These are phyloP conservation scores for Poterioochromonas sp. DNA, from an alignment of 352 stramenopile genomes.

Conservation along the genomic window DNA sequence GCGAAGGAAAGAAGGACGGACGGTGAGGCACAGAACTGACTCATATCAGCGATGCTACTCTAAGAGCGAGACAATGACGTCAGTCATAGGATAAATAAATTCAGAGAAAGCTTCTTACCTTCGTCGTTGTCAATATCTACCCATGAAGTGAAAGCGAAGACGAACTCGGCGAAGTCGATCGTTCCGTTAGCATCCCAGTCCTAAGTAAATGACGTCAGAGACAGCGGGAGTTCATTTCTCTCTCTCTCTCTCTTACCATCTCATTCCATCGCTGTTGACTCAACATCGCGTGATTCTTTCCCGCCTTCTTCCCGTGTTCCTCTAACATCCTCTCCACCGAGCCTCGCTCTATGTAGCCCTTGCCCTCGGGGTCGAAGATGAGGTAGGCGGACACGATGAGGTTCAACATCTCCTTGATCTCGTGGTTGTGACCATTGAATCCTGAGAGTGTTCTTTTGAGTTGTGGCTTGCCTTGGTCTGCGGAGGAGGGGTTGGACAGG, in stretches of 20 bases:
- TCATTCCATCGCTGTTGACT: slow-evolving; percentile 34
- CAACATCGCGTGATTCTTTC: slow-evolving; percentile 22
- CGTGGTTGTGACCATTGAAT: background rate
- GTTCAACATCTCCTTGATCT: slow-evolving; percentile 31
- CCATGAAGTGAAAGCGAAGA: slow-evolving; percentile 23
- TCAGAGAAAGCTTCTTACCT: no score
- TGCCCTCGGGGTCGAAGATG: slow-evolving; percentile 31
- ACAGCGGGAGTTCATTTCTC: background rate
- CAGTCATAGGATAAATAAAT: no score
- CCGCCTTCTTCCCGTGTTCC: slow-evolving; percentile 15
- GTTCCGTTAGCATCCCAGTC: slow-evolving; percentile 34
- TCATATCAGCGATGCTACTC: no score
- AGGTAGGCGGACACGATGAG: slow-evolving; percentile 33
- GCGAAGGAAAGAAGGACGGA: no score
- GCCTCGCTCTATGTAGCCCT: slow-evolving; percentile 21
- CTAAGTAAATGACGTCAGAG: background rate
- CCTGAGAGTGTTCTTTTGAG: slow-evolving; percentile 15
- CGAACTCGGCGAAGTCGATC: slow-evolving; percentile 36
- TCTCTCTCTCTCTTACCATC: slow-evolving; percentile 16
- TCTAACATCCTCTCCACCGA: background rate
- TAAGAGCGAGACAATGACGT: no score
- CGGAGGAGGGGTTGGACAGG: background rate
- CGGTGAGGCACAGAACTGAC: no score
- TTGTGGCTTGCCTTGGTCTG: background rate
- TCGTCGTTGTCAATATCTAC: slow-evolving; percentile 26